Base-by-base conservation (phyloP, 371 early-diverging fungal species). In the Rhizopus delemar region DNA sequence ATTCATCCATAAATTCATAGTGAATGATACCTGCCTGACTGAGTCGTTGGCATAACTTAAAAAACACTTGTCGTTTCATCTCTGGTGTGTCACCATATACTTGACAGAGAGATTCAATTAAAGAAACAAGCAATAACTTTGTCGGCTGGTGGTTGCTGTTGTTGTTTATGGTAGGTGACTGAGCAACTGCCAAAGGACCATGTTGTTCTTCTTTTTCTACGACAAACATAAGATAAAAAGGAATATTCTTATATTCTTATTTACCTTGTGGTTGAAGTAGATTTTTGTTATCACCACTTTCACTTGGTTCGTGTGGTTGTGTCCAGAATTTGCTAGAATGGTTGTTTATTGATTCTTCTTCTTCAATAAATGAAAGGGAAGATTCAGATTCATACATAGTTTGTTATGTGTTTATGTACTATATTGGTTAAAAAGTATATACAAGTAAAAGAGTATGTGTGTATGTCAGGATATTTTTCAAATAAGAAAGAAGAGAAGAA, bases 21-120 rank as follows among this genome's bases (percentile, higher is more conserved):
- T 89, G 86, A 54, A 93, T 87, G 51, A 94, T 86, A 13, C 92
- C 90, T 74, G 87, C 75, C 34, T 79, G 73, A 35, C 73, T 76
- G 13, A 87, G 64, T 0, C 82, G 83, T 59, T 84, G 82, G 63
- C 86, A 83, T 33, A 91, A 83, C 35, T 89, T 76, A 50, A 89
- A 90, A 58, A 94, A 95, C 29, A 94, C 76, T 51, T 84, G 76
- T 33, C 87, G 89, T 69, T 90, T 94, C 50, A 86, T 77, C 59
- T 91, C 86, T 1, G 92, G 90, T 13, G 85, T 80, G 55, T 90
- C 88, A 55, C 91, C 92, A 68, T 94, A 92, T 9, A 92, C 73
- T 46, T 84, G 74, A 69, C 93, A 93, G 74, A 93, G 92, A 62
- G 92, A 92, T 58, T 93, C 91, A 3, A 91, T 78, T 22, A 92